Percentiles rank a stretch among this genome's conserved stretches.
Conservation (phyloP, 2,329 filamentous ascomycete genomes). For the Beauveria sp. region DNA sequence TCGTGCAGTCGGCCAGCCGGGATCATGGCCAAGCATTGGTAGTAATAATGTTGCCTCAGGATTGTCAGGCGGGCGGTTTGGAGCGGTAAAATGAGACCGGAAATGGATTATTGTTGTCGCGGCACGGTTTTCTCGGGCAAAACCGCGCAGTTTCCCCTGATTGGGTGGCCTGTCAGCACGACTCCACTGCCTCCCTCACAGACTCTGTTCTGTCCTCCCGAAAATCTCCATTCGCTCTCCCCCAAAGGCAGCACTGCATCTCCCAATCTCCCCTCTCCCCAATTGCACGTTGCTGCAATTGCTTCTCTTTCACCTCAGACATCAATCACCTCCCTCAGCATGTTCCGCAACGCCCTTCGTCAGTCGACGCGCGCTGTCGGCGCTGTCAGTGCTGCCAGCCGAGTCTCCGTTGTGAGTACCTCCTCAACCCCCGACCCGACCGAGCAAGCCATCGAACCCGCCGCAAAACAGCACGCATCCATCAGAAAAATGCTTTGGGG, state of each 20-base stretch:
- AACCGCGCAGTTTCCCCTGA: conserved; percentile 27
- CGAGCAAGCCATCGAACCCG: conserved; percentile 36
- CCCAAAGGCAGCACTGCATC: conserved; percentile 41
- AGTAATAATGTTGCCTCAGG: conserved; percentile 9
- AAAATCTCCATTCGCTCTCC: conserved; percentile 39
- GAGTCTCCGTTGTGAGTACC: conserved; percentile 88
- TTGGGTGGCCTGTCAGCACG: conserved; percentile 26
- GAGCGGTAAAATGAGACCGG: conserved; percentile 13
- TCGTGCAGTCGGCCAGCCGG: neutral
- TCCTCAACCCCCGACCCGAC: conserved; percentile 33
- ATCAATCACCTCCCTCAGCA: conserved; percentile 51
- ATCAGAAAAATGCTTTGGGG: conserved; percentile 23
- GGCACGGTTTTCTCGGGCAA: conserved; percentile 32
- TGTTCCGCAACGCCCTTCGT: conserved; percentile 98
- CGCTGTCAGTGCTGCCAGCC: conserved; percentile 85
- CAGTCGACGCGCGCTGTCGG: conserved; percentile 93
- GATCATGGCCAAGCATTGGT: neutral
- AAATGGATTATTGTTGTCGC: conserved; percentile 30
- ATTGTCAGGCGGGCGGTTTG: neutral
- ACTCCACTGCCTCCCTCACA: conserved; percentile 35
- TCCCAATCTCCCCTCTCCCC: conserved; percentile 53
- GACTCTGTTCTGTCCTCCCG: conserved; percentile 34
- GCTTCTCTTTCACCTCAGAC: conserved; percentile 46
- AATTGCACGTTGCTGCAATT: conserved; percentile 59
- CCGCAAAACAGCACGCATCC: conserved; percentile 26